Evolutionary conservation across 345 rosid genomes (phyloP), one percentile per base, ranked within the genome.

Genomic region (Heritiera littoralis): DNA sequence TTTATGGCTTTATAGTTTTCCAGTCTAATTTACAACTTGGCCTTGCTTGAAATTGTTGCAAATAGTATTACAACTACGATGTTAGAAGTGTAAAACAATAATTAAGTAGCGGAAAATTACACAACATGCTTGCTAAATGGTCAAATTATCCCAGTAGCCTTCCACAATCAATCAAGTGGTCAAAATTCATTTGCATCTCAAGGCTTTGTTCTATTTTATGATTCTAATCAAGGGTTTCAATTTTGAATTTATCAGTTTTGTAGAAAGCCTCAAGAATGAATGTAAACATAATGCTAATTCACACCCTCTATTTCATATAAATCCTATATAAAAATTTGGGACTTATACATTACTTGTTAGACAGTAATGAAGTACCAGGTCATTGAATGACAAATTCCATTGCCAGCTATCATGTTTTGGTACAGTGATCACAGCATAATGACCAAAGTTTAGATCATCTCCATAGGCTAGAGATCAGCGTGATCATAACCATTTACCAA

Each of bases 401-500:
- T 66, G 69, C 11, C 17, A 40, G 38, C n/a, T 66, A 65, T 38
- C 55, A 23, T 46, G 15, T 45, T 45, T 68, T 20, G 38, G 73
- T 46, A 46, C n/a, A 18, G 51, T 66, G 51, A 45, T 1, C 5
- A 46, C 54, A 20, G 73, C 18, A 45, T 18, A 68, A 68, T 20
- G 38, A 23, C 13, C 55, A 68, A 20, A 68, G 17, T 45, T 41
- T 45, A 32, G 55, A 41, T 68, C 18, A 45, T 49, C 38, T 69
- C 41, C 5, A 23, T 18, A 48, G 40, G 10, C 10, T 48, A 69
- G 48, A 23, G 32, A 69, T 69, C 56, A 46, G 74, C 7, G 58
- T 73, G 64, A 35, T 54, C 75, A 72, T 18, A 54, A 30, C 64
- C 63, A 49, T 54, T 73, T 73, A 18, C 49, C 32, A 35, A 55